A percentile compares a stretch with the other conserved stretches of the same genome.
phyloP scores from a whole-genome alignment of 2,329 filamentous ascomycete genomes.

The Colletotrichum sp. region DNA sequence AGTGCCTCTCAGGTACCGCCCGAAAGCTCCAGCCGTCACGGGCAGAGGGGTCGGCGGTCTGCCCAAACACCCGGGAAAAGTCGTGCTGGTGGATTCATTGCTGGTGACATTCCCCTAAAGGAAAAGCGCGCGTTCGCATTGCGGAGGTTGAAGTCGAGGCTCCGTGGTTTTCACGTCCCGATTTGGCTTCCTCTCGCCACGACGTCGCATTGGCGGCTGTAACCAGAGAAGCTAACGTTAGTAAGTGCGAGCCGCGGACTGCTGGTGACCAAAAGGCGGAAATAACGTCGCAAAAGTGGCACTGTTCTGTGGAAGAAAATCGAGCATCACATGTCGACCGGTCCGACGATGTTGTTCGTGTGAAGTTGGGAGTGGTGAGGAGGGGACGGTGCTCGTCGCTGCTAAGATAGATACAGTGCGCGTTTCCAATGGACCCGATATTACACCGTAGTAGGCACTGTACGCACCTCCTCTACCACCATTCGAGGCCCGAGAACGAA shows the following conservation, averaged over 20 bases:
- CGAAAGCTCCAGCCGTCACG: background rate
- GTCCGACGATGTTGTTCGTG: background rate
- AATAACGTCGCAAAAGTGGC: background rate
- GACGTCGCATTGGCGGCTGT: background rate
- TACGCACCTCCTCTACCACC: background rate
- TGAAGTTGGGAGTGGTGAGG: background rate
- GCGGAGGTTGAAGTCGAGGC: conserved; percentile 15
- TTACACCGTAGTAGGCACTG: background rate
- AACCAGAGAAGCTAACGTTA: background rate
- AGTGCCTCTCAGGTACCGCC: background rate
- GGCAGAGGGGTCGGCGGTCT: background rate
- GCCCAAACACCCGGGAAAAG: background rate
- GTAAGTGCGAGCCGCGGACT: background rate
- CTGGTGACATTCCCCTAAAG: conserved; percentile 4
- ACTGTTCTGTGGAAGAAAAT: background rate
- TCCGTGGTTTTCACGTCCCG: conserved; percentile 21
- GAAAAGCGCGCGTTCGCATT: background rate
- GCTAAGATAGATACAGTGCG: background rate
- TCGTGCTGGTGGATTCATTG: background rate
- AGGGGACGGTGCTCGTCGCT: background rate
- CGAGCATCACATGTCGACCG: background rate
- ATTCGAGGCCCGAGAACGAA: background rate
- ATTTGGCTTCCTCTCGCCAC: conserved; percentile 10
- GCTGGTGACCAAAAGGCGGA: background rate
- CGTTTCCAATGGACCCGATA: accelerated